Evolutionary conservation across 2,329 filamentous ascomycete genomes (phyloP), one percentile per base, ranked within the genome.

Genomic region (Setomelanomma holmii): DNA sequence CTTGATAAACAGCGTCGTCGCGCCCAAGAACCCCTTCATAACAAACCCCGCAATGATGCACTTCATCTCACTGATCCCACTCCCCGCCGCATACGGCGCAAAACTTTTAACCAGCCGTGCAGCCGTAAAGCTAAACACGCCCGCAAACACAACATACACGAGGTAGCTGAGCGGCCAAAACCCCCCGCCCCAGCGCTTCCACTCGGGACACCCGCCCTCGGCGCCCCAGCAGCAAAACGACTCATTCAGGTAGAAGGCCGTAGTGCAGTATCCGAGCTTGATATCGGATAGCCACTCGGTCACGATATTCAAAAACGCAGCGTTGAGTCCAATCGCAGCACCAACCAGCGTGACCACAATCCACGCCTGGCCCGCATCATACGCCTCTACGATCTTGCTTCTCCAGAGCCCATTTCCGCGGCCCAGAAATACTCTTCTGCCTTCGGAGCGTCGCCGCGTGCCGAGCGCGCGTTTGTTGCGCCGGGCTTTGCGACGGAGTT

Each of bases 21-120:
- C 88, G 17, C 93, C 92, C 14, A 99, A 82, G 69, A 99, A 99
- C 0, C 93, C 95, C 76, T 98, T 97, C 95, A 99, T 99, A 43
- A 98, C 91, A 72, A 99, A 99, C 3, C 95, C 95, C 4, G 93
- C 95, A 69, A 99, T 96, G 71, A 99, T 98, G 76, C 92, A 96
- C 76, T 99, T 99, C 82, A 99, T 99, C 78, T 99, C 95, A 11
- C 92, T 97, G 52, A 99, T 99, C 35, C 95, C 95, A 11, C 91
- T 96, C 14, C 95, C 95, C 27, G 95, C 95, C 10, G 95, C 95
- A 73, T 99, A 99, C 0, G 95, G 95, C 4, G 95, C 93, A 75
- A 95, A 98, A 1, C 86, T 87, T 72, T 91, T 95, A 69, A 99
- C 95, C 35, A 99, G 81, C 33, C 84, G 87, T 0, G 93, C 93